A percentile compares a stretch with the other conserved stretches of the same genome.
phyloP scores from a whole-genome alignment of 192 early-diverging fungal species.

The Gonapodya sp. region DNA sequence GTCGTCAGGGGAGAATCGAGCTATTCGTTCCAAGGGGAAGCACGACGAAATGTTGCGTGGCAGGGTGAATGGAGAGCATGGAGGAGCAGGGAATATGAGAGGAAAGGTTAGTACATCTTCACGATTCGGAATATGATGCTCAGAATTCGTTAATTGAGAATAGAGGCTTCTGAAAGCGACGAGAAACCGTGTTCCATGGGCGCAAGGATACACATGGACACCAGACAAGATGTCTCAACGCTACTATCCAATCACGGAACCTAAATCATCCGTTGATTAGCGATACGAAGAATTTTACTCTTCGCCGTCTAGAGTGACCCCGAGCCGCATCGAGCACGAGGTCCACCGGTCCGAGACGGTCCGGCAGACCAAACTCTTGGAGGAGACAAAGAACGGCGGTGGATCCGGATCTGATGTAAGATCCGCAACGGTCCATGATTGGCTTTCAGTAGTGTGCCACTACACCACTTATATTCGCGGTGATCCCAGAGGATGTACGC shows the following conservation, averaged over 20 bases:
- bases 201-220: neutral
- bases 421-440: too few species aligned
- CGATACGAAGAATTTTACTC: slow-evolving; percentile 19
- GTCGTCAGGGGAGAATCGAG: slow-evolving; percentile 98
- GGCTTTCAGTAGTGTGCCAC: too few species aligned
- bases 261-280: slow-evolving; percentile 20
- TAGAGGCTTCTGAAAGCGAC: slow-evolving; percentile 3
- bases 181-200: neutral
- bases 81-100: slow-evolving; percentile 1
- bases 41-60: neutral
- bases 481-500: too few species aligned
- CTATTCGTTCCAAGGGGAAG: too few species aligned
- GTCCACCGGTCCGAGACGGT: neutral
- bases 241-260: slow-evolving; percentile 23
- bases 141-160: too few species aligned
- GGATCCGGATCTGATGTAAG: neutral
- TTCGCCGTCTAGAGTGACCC: slow-evolving; percentile 18
- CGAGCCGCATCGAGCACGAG: neutral
- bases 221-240: slow-evolving; percentile 15
- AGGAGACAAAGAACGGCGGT: neutral
- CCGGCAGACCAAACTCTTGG: neutral
- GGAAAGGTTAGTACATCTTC: slow-evolving; percentile 7
- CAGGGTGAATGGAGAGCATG: neutral
- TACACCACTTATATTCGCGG: too few species aligned
- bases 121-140: slow-evolving; percentile 9